Conservation (phyloP, 1,139 yeast species). For the Blastobotrys capitulatus region DNA sequence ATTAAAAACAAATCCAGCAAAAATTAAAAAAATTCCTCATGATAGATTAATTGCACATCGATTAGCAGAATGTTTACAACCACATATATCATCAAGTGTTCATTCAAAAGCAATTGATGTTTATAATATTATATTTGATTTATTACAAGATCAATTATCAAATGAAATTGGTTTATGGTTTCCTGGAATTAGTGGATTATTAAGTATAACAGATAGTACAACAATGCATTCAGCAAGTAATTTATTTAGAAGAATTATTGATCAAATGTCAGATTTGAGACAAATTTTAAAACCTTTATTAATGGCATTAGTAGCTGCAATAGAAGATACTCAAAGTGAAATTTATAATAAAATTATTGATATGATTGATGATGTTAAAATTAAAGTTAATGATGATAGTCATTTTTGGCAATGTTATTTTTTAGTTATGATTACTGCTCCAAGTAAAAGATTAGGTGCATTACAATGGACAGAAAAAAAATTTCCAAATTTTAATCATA, state of each 20-base stretch:
- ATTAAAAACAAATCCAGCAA: slow-evolving; percentile 35
- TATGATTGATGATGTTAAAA: slow-evolving; percentile 55
- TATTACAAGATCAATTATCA: slow-evolving; percentile 34
- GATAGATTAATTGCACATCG: slow-evolving; percentile 36
- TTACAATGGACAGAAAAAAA: slow-evolving; percentile 65
- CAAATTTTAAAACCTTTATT: slow-evolving; percentile 62
- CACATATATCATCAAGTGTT: slow-evolving; percentile 87
- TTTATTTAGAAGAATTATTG: slow-evolving; percentile 51
- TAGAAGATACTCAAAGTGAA: slow-evolving; percentile 90
- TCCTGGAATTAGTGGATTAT: slow-evolving; percentile 81
- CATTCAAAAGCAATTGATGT: slow-evolving; percentile 82
- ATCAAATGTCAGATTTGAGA: slow-evolving; percentile 46
- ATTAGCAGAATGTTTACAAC: slow-evolving; percentile 59
- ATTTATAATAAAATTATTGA: slow-evolving; percentile 57
- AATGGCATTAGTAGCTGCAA: slow-evolving; percentile 72
- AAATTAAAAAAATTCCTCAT: slow-evolving; percentile 41
- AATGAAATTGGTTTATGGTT: slow-evolving; percentile 55
- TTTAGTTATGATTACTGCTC: slow-evolving; percentile 65
- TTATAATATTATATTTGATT: slow-evolving; percentile 62
- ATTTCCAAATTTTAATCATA: slow-evolving; percentile 49
- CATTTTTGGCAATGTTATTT: slow-evolving; percentile 86
- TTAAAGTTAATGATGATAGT: slow-evolving; percentile 57
- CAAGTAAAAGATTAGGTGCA: slow-evolving; percentile 80
- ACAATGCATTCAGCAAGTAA: slow-evolving; percentile 72
- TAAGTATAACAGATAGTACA: slow-evolving; percentile 82